phyloP scores from a whole-genome alignment of 2,329 filamentous ascomycete genomes.

The Cucurbitaria berberidis region DNA sequence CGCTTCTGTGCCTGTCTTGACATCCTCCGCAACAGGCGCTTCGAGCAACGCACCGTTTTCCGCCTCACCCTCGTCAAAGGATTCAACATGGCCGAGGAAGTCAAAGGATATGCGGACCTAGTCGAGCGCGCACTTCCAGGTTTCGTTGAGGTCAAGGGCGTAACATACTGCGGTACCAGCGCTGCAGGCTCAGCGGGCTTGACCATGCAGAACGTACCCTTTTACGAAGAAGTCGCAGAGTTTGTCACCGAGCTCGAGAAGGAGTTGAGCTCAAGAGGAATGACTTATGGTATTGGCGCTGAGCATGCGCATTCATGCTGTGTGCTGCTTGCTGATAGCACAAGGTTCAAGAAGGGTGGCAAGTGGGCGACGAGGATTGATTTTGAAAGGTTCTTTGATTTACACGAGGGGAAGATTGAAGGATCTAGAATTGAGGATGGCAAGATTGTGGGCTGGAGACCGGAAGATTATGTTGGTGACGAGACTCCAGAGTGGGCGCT shows the following conservation, averaged over 20 bases:
- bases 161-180: slow-evolving; percentile 93
- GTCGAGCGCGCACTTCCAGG: slow-evolving; percentile 86
- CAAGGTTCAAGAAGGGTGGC: slow-evolving; percentile 75
- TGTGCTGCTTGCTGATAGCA: slow-evolving; percentile 76
- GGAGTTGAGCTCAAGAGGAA: slow-evolving; percentile 70
- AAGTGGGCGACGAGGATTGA: slow-evolving; percentile 93
- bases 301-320: slow-evolving; percentile 97
- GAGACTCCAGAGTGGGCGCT: slow-evolving; percentile 92
- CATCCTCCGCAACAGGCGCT: slow-evolving; percentile 78
- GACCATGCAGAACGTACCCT: slow-evolving; percentile 97
- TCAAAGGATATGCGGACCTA: slow-evolving; percentile 85
- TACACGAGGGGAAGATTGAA: slow-evolving; percentile 67
- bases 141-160: slow-evolving; percentile 95
- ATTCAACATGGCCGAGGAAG: slow-evolving; percentile 96
- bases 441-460: slow-evolving; percentile 67
- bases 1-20: slow-evolving; percentile 90
- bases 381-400: slow-evolving; percentile 85
- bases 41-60: slow-evolving; percentile 90
- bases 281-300: slow-evolving; percentile 88
- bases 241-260: slow-evolving; percentile 79
- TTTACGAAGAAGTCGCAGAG: slow-evolving; percentile 85
- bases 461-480: slow-evolving; percentile 87
- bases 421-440: slow-evolving; percentile 53
- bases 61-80: slow-evolving; percentile 94
- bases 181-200: slow-evolving; percentile 83